Percentiles rank a stretch among this genome's conserved stretches.
These are phyloP conservation scores for Lentinus brumalis DNA, from an alignment of 768 basidiomycete species.

Conservation along the genomic window DNA sequence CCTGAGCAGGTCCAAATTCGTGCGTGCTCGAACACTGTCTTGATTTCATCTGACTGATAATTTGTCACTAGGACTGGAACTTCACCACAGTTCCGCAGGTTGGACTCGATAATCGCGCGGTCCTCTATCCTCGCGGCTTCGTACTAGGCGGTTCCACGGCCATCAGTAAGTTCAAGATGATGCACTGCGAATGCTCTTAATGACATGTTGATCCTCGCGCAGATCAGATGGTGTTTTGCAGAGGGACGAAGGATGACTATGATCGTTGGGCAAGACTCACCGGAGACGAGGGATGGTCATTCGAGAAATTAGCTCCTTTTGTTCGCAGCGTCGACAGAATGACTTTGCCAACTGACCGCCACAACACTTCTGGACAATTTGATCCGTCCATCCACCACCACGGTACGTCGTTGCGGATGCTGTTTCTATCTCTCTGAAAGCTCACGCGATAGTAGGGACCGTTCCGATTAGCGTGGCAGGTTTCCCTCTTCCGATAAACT, in stretches of 20 bases:
- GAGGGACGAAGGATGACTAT: slow-evolving; percentile 19
- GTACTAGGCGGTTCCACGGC: slow-evolving; percentile 28
- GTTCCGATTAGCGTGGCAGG: slow-evolving; percentile 13
- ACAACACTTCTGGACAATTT: slow-evolving; percentile 21
- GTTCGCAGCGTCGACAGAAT: slow-evolving; percentile 12
- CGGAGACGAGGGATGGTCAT: slow-evolving; percentile 31
- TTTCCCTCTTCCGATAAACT: slow-evolving; percentile 13
- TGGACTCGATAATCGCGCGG: slow-evolving; percentile 19
- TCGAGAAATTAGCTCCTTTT: slow-evolving; percentile 18
- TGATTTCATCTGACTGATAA: not conserved
- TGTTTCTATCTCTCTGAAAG: not conserved
- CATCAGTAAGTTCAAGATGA: slow-evolving; percentile 17
- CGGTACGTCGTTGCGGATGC: slow-evolving; percentile 9
- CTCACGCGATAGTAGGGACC: not conserved
- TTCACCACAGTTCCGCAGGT: slow-evolving; percentile 29
- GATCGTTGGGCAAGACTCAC: slow-evolving; percentile 25
- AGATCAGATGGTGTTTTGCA: slow-evolving; percentile 7
- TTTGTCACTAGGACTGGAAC: slow-evolving; percentile 24
- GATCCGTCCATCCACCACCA: slow-evolving; percentile 21
- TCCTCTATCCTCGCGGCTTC: slow-evolving; percentile 26
- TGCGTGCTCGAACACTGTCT: not conserved
- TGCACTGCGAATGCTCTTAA: not conserved
- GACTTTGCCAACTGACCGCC: slow-evolving; percentile 19
- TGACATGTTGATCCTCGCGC: not conserved
- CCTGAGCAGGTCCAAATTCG: not conserved